These are phyloP conservation scores for Aspergillus japonicus DNA, from an alignment of 2,329 filamentous ascomycete genomes.

Conservation along the genomic window DNA sequence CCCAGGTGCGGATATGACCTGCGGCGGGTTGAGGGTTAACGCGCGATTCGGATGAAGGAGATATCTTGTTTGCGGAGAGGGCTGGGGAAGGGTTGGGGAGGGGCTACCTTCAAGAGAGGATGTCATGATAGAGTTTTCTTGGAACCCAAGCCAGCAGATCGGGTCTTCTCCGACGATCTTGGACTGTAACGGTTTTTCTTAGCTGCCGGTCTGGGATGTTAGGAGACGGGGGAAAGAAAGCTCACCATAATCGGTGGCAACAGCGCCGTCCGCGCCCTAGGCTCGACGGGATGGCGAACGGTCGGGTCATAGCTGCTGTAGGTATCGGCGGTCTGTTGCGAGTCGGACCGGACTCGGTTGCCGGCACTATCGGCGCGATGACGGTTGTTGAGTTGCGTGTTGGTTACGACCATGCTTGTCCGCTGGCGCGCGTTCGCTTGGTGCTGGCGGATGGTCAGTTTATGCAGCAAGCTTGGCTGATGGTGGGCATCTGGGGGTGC, in stretches of 20 bases:
- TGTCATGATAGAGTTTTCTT: slow-evolving; percentile 87
- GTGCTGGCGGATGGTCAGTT: slow-evolving; percentile 23
- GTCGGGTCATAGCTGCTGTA: slow-evolving; percentile 54
- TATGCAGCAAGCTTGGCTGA: neutral
- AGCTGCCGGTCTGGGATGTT: slow-evolving; percentile 10
- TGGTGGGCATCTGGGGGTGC: neutral
- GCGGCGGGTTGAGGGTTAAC: slow-evolving; percentile 19
- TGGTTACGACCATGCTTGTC: slow-evolving; percentile 33
- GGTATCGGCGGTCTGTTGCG: slow-evolving; percentile 56
- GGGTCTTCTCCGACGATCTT: slow-evolving; percentile 85
- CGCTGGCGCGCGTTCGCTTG: slow-evolving; percentile 40
- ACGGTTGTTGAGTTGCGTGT: slow-evolving; percentile 48
- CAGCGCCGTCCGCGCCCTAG: slow-evolving; percentile 78
- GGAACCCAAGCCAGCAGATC: slow-evolving; percentile 87
- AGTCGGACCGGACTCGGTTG: slow-evolving; percentile 68
- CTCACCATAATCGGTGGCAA: slow-evolving; percentile 85
- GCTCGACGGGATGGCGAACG: slow-evolving; percentile 77
- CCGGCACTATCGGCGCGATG: slow-evolving; percentile 61
- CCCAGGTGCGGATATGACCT: slow-evolving; percentile 77
- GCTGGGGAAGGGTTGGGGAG: slow-evolving; percentile 6
- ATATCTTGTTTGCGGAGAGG: neutral
- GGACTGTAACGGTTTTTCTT: slow-evolving; percentile 51
- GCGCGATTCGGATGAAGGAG: slow-evolving; percentile 3
- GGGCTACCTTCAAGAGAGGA: slow-evolving; percentile 81
- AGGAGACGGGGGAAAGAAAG: slow-evolving; percentile 14